Percentiles rank a stretch among this genome's conserved stretches.
phyloP scores from a whole-genome alignment of 108 stramenopile genomes.

The Cyclotella baltica region DNA sequence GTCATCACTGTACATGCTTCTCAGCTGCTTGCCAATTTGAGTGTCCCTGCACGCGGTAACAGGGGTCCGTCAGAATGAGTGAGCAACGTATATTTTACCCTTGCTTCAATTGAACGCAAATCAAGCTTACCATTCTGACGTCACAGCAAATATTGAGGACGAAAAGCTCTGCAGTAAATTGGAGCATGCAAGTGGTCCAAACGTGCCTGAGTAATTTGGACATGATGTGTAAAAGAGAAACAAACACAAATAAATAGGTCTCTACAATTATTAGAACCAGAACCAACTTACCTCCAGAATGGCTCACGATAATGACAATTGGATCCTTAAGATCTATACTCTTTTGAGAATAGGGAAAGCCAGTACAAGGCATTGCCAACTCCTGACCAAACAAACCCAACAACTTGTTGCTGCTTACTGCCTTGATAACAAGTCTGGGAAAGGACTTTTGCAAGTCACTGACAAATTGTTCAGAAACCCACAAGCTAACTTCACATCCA shows the following conservation, averaged over 20 bases:
- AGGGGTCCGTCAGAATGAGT: background rate
- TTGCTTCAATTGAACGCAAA: too few relatives aligned
- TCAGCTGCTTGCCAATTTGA: conserved; percentile 58
- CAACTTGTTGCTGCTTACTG: conserved; percentile 63
- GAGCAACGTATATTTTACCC: background rate
- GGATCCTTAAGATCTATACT: conserved; percentile 56
- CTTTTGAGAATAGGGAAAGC: conserved; percentile 51
- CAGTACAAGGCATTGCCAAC: conserved; percentile 52
- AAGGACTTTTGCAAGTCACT: conserved; percentile 59
- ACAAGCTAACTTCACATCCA: conserved; percentile 68
- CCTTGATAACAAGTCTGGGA: conserved; percentile 57
- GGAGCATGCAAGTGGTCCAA: conserved; percentile 52
- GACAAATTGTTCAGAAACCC: conserved; percentile 74
- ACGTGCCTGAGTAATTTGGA: conserved; percentile 55
- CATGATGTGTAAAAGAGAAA: too few relatives aligned
- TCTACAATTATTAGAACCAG: background rate
- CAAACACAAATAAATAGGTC: background rate
- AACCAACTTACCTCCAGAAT: background rate
- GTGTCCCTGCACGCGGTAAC: conserved; percentile 34
- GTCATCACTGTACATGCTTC: conserved; percentile 58
- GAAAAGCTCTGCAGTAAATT: conserved; percentile 58
- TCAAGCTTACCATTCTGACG: conserved; percentile 38
- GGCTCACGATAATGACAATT: conserved; percentile 56
- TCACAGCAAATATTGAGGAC: conserved; percentile 55
- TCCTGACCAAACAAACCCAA: conserved; percentile 66